phyloP scores from a whole-genome alignment of 2,329 filamentous ascomycete genomes.

The Neonectria neomacrospora region DNA sequence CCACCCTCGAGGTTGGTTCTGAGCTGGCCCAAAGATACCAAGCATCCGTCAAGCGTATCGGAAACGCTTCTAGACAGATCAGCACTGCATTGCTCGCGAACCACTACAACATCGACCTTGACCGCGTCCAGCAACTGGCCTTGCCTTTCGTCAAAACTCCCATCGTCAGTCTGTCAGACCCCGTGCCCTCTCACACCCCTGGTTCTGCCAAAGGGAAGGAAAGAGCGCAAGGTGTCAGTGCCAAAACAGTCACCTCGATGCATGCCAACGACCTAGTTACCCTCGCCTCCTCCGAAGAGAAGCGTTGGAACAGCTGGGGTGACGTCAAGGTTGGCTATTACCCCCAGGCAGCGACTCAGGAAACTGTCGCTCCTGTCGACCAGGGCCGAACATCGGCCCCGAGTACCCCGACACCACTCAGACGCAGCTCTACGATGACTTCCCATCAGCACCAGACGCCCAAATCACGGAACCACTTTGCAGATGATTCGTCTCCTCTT shows the following conservation, averaged over 20 bases:
- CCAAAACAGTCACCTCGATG: constrained; percentile 66
- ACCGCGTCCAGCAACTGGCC: constrained; percentile 86
- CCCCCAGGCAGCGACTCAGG: constrained; percentile 52
- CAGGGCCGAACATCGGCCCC: constrained; percentile 61
- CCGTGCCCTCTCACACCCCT: constrained; percentile 63
- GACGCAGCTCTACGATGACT: constrained; percentile 71
- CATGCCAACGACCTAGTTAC: constrained; percentile 87
- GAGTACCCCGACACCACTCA: constrained; percentile 78
- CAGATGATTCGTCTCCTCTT: constrained; percentile 62
- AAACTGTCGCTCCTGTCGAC: constrained; percentile 39
- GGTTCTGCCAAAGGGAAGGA: constrained; percentile 80
- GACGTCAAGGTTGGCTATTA: constrained; percentile 87
- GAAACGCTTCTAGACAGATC: constrained; percentile 72
- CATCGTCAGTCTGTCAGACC: constrained; percentile 62
- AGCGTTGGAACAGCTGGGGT: constrained; percentile 80
- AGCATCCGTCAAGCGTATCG: constrained; percentile 82
- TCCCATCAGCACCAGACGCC: constrained; percentile 56
- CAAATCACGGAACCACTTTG: constrained; percentile 47
- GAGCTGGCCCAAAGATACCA: constrained; percentile 94
- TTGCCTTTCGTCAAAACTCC: constrained; percentile 82
- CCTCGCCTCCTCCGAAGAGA: constrained; percentile 71
- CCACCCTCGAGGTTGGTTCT: constrained; percentile 81
- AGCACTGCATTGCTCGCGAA: constrained; percentile 81
- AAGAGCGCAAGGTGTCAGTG: constrained; percentile 58
- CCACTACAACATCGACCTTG: constrained; percentile 83